phyloP scores from a whole-genome alignment of 2,329 filamentous ascomycete genomes.

The Knoxdaviesia proteae region DNA sequence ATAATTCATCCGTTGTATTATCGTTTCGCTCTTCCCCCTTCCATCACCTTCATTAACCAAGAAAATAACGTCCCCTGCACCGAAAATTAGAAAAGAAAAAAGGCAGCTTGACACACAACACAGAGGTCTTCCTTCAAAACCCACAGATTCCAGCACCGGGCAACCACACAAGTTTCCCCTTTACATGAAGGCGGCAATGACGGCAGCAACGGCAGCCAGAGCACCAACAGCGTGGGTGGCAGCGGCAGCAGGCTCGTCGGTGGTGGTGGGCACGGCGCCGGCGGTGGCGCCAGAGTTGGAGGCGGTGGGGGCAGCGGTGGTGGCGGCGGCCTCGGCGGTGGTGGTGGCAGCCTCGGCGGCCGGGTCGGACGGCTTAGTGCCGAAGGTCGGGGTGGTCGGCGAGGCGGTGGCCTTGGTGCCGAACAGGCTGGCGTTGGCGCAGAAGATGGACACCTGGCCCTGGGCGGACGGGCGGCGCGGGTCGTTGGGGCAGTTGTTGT shows the following conservation, averaged over 20 bases:
- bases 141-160: no score
- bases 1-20: no score
- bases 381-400: slow-evolving; percentile 8
- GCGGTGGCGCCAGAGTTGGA: slow-evolving; percentile 6
- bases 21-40: no score
- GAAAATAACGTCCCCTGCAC: neutral
- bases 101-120: neutral
- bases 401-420: slow-evolving; percentile 13
- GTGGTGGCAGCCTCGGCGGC: slow-evolving; percentile 7
- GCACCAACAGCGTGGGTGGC: slow-evolving; percentile 13
- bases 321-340: slow-evolving; percentile 5
- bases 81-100: neutral
- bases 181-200: slow-evolving; percentile 17
- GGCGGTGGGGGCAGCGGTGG: slow-evolving; percentile 6
- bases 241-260: slow-evolving; percentile 11
- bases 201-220: slow-evolving; percentile 16
- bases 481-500: slow-evolving; percentile 35
- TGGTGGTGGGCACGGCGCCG: slow-evolving; percentile 7
- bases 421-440: slow-evolving; percentile 23
- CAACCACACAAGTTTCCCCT: neutral
- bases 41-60: neutral
- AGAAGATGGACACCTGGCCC: slow-evolving; percentile 21
- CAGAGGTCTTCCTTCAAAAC: neutral
- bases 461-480: slow-evolving; percentile 13
- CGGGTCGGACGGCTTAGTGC: slow-evolving; percentile 5